Evolutionary conservation across 1,284 basidiomycete genomes (phyloP).

Genomic region (Rhizopogon hawkerae): DNA sequence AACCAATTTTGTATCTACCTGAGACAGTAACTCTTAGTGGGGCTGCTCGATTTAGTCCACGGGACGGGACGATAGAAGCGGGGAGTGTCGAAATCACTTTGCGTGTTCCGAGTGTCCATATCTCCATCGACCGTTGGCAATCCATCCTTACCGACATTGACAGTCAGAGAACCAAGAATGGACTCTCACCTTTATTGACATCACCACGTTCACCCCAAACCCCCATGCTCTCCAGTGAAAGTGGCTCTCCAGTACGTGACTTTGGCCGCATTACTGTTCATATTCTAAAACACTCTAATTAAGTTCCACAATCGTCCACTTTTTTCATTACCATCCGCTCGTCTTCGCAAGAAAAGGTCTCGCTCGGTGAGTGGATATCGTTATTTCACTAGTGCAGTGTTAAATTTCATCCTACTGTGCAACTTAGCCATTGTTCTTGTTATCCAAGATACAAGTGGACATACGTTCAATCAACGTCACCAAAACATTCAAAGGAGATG

Average conservation of each 20-base stretch:
- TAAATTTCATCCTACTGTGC: constrained; percentile 21
- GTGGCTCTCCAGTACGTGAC: background rate
- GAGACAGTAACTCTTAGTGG: constrained; percentile 37
- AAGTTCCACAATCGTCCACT: background rate
- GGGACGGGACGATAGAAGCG: constrained; percentile 43
- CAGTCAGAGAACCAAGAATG: constrained; percentile 13
- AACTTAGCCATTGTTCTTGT: constrained; percentile 32
- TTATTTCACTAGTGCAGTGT: background rate
- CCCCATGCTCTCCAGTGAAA: background rate
- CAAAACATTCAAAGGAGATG: constrained; percentile 31
- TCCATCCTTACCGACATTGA: background rate
- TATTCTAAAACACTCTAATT: background rate
- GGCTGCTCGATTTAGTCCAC: constrained; percentile 52
- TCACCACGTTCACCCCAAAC: background rate
- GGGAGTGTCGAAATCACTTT: constrained; percentile 46
- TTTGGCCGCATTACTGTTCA: background rate
- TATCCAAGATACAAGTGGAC: constrained; percentile 35
- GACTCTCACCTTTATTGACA: constrained; percentile 22
- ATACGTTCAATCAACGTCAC: constrained; percentile 37
- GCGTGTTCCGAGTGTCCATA: constrained; percentile 37
- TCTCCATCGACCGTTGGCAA: constrained; percentile 38
- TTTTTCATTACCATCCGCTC: background rate
- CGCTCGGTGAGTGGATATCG: constrained; percentile 17
- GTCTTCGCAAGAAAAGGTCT: constrained; percentile 23
- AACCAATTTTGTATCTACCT: constrained; percentile 37